phyloP scores from a whole-genome alignment of 805 yeast species.

The Limtongozyma cylindracea region DNA sequence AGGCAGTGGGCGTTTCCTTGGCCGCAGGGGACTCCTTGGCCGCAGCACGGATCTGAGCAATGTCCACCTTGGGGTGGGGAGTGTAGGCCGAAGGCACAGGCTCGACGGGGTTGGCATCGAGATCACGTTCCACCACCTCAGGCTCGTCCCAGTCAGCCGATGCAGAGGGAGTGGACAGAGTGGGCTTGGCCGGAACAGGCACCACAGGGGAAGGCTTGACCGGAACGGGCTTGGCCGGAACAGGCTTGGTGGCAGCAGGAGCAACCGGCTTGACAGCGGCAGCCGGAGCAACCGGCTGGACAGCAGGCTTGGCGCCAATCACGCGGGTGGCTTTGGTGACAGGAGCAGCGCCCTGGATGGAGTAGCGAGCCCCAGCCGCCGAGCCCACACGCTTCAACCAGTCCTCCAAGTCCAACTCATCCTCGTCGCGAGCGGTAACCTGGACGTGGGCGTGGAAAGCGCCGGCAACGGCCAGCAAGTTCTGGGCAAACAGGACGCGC shows the following conservation, averaged over 20 bases:
- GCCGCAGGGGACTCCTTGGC: constrained; percentile 8
- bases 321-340: constrained; percentile 2
- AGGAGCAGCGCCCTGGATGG: constrained; percentile 2
- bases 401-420: constrained; percentile 65
- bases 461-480: constrained; percentile 51
- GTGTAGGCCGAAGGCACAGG: constrained; percentile 35
- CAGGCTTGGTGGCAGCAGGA: constrained; percentile 1
- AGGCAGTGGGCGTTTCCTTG: constrained; percentile 4
- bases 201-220: no score
- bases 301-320: constrained; percentile 1
- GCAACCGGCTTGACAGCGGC: constrained; percentile 10
- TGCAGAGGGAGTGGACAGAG: no score
- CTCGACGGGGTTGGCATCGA: constrained; percentile 20
- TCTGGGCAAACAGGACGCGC: constrained; percentile 51
- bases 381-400: constrained; percentile 54
- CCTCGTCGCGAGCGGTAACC: constrained; percentile 84
- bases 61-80: constrained; percentile 40
- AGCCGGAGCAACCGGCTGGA: constrained; percentile 7
- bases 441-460: constrained; percentile 73
- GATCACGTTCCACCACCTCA: constrained; percentile 28
- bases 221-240: no score
- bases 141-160: constrained; percentile 36
- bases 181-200: no score
- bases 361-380: constrained; percentile 89
- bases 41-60: constrained; percentile 21